These are phyloP conservation scores for Berberis thunbergii DNA, from an alignment of 164 flowering plant species.

Conservation along the genomic window DNA sequence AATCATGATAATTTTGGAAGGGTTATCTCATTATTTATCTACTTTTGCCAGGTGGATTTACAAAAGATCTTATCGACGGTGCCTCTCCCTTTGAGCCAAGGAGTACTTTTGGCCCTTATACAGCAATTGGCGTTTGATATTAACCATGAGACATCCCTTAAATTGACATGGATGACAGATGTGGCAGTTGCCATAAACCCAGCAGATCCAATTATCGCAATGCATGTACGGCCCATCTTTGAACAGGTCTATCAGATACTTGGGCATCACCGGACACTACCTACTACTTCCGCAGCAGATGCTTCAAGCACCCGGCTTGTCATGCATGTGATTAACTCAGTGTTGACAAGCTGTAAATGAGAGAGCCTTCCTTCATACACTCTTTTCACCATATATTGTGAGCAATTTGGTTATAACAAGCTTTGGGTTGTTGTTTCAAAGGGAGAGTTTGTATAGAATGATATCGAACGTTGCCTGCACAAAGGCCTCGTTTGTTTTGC, in stretches of 20 bases:
- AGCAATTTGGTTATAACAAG: too few species aligned
- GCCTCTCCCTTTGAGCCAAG: slow-evolving; percentile 85
- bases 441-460: too few species aligned
- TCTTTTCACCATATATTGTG: too few species aligned
- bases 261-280: slow-evolving; percentile 43
- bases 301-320: slow-evolving; percentile 45
- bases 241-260: slow-evolving; percentile 84
- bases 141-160: slow-evolving; percentile 48
- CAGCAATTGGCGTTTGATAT: slow-evolving; percentile 92
- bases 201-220: slow-evolving; percentile 54
- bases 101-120: slow-evolving; percentile 86
- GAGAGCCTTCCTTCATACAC: too few species aligned
- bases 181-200: slow-evolving; percentile 64
- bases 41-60: slow-evolving; percentile 60
- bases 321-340: slow-evolving; percentile 81
- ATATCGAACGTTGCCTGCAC: too few species aligned
- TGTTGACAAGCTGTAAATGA: slow-evolving; percentile 73
- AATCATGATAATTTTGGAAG: neutral
- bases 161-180: slow-evolving; percentile 77
- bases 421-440: too few species aligned
- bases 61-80: slow-evolving; percentile 39
- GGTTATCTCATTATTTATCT: neutral
- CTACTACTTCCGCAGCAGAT: slow-evolving; percentile 34
- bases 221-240: slow-evolving; percentile 80
- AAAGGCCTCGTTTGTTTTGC: too few species aligned